A percentile compares a stretch with the other conserved stretches of the same genome.
phyloP scores from a whole-genome alignment of 202 grass and related monocot species.

The Setaria italica region DNA sequence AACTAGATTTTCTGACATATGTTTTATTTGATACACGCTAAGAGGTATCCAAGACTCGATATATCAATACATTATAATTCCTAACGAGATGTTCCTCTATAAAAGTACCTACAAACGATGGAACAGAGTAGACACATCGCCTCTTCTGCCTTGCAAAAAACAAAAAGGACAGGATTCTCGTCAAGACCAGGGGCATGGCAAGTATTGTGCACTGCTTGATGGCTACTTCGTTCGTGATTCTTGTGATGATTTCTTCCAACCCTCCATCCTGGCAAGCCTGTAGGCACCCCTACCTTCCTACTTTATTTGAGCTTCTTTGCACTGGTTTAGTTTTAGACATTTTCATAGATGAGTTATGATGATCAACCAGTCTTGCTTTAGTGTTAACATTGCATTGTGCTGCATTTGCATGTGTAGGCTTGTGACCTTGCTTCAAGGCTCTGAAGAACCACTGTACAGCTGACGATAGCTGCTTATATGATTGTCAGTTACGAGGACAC shows the following conservation, averaged over 20 bases:
- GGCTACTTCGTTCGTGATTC: background rate
- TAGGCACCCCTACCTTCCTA: background rate
- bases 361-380: background rate
- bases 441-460: background rate
- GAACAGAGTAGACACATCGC: background rate
- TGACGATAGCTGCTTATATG: background rate
- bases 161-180: background rate
- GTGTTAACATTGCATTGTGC: background rate
- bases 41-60: background rate
- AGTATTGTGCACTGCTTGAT: background rate
- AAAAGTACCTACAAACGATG: background rate
- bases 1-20: background rate
- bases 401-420: background rate
- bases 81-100: background rate
- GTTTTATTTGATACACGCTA: background rate
- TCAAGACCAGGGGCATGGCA: background rate
- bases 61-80: background rate
- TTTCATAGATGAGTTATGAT: too few relatives aligned
- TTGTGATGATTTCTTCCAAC: conserved; percentile 8
- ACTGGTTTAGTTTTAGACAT: too few relatives aligned
- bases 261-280: background rate
- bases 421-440: background rate
- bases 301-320: too few relatives aligned
- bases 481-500: background rate
- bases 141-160: background rate